Evolutionary conservation across 1,284 basidiomycete species (phyloP), one percentile per base, ranked within the genome.

Genomic region (Pseudomicrostroma phylloplanum): DNA sequence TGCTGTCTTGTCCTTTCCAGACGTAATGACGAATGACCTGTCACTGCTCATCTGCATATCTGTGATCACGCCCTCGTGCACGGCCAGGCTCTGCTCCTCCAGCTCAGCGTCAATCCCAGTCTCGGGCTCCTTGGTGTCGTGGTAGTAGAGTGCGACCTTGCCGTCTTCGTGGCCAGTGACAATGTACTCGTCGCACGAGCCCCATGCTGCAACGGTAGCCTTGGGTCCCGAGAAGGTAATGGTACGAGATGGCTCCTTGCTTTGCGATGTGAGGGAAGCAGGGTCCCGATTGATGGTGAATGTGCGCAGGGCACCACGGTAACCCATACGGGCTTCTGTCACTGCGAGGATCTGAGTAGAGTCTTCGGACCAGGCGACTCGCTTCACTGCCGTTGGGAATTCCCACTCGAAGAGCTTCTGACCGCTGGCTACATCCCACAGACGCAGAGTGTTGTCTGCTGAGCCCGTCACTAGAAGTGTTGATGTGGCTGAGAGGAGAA

Each of bases 81-180:
- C 75, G 9, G 69, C 56, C 17, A 63, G 67, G 40, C 67, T 82
- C 81, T 96, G 90, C 65, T 96, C 90, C 64, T 93, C 93, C 0
- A 87, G 86, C 81, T 89, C 90, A 65, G 87, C 85, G 74, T 93
- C 89, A 81, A 92, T 69, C 21, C 76, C 78, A 46, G 63, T 68
- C 65, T 79, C 77, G 43, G 73, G 73, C 63, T 78, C 72, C 65
- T 78, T 68, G 23, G 66, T 64, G 63, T 79, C 77, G 67, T 79
- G 77, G 60, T 72, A 70, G 67, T 77, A 78, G 11, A 66, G 57
- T 8, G 76, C 74, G 40, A 98, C 86, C 79, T 94, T 97, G 26
- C 96, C 96, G 64, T 90, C 90, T 81, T 97, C 94, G 82, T 99
- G 96, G 84, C 82, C 94, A 1, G 92, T 96, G 69, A 98, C 83